These are phyloP conservation scores for Torulaspora pretoriensis DNA, from an alignment of 1,139 yeast species.

Conservation along the genomic window DNA sequence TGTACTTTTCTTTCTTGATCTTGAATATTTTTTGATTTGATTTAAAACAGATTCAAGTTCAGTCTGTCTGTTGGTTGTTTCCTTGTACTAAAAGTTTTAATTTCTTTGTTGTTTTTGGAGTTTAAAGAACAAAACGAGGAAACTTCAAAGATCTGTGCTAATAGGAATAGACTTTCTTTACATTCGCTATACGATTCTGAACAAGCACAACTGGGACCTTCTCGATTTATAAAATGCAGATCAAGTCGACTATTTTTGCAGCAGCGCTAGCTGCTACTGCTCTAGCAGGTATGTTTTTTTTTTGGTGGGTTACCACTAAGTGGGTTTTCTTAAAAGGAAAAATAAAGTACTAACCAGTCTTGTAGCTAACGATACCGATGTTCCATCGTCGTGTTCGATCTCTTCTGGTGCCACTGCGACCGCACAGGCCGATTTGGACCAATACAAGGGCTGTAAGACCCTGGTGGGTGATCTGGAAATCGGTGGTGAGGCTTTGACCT, in stretches of 20 bases:
- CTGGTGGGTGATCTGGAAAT: conserved; percentile 75
- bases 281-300: conserved; percentile 39
- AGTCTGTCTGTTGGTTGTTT: background rate
- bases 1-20: background rate
- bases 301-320: too few relatives aligned
- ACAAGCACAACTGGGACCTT: background rate
- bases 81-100: background rate
- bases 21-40: background rate
- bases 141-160: background rate
- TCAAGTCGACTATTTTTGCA: conserved; percentile 34
- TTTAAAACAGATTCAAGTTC: conserved; percentile 1
- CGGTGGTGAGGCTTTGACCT: conserved; percentile 51
- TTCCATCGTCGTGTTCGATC: conserved; percentile 42
- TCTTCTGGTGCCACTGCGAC: conserved; percentile 63
- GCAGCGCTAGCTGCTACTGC: conserved; percentile 46
- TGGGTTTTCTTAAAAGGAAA: background rate
- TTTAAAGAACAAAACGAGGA: background rate
- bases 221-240: conserved; percentile 42
- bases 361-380: conserved; percentile 35
- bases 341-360: conserved; percentile 19
- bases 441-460: conserved; percentile 68
- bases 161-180: background rate
- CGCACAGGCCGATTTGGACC: conserved; percentile 72
- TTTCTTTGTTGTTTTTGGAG: background rate
- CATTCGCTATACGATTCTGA: conserved; percentile 2